These are phyloP conservation scores for Populus hybrid DNA, from an alignment of 441 rosid genomes.

Conservation along the genomic window DNA sequence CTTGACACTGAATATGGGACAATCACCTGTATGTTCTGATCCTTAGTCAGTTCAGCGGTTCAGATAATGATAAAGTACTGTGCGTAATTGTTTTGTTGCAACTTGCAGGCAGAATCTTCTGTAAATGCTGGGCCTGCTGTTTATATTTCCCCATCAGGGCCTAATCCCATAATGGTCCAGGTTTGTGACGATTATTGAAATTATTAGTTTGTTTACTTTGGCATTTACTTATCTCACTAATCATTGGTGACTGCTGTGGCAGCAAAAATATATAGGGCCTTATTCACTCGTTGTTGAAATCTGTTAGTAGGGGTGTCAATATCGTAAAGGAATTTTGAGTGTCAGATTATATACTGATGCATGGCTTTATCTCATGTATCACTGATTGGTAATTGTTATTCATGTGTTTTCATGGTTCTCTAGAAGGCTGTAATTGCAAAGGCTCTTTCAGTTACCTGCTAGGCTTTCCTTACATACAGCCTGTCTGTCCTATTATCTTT, in stretches of 20 bases:
- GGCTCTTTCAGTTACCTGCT: background rate
- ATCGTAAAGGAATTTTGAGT: background rate
- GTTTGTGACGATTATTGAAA: slow-evolving; percentile 32
- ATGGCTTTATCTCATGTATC: background rate
- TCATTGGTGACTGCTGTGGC: background rate
- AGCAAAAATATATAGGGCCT: background rate
- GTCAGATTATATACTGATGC: background rate
- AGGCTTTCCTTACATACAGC: background rate
- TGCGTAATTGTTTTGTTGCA: slow-evolving; percentile 14
- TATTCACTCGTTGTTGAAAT: background rate
- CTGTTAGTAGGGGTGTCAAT: background rate
- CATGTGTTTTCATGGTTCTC: background rate
- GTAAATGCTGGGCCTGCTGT: slow-evolving; percentile 96
- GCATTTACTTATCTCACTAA: background rate
- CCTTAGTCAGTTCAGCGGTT: slow-evolving; percentile 2
- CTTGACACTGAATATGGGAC: slow-evolving; percentile 78
- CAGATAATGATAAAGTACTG: slow-evolving; percentile 1
- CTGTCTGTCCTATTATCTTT: background rate
- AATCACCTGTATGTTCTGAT: slow-evolving; percentile 58
- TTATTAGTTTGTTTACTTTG: background rate
- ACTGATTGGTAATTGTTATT: background rate
- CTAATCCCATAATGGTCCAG: slow-evolving; percentile 89
- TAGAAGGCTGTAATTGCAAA: background rate
- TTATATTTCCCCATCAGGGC: slow-evolving; percentile 67
- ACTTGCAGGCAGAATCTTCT: slow-evolving; percentile 60